Evolutionary conservation across 352 stramenopile species (phyloP), one percentile per base, ranked within the genome.

Genomic region (Phytophthora hibernalis): DNA sequence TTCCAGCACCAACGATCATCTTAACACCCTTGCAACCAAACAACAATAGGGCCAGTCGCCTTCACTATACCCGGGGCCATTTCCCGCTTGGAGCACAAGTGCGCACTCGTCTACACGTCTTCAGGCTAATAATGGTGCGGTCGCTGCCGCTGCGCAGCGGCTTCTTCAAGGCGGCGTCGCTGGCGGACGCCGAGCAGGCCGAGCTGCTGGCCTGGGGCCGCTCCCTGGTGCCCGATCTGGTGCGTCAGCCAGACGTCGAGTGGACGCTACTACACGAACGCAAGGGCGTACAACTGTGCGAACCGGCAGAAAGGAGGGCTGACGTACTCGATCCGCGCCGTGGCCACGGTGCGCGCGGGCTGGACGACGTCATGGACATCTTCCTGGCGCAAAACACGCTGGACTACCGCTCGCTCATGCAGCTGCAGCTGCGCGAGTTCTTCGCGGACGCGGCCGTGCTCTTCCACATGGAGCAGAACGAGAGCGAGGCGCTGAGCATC

Each of bases 291-390:
- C 74, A 86, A 49, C 65, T 95, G 15, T 80, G 70, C 45, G 82
- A 95, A 95, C 73, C 83, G 86, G 1, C 86, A 95, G 61, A 95
- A 93, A 49, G 86, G 86, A 18, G 86, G 86, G 6, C 76, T 95
- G 10, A 92, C 79, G 30, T 95, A 95, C 78, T 89, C 77, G n/a
- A 80, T 95, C 48, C 81, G 80, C 31, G 79, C 79, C 18, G 70
- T 90, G 9, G 70, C 81, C 13, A 82, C 81, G 0, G 75, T 95
- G 5, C 72, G 73, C 42, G 80, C 84, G 20, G 67, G 50, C 68
- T 95, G 21, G 86, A 92, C 42, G 84, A 92, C 62, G 64, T 93
- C 57, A 91, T 93, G 82, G 83, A 93, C 68, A 82, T 95, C 59
- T 93, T 95, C 55, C 67, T 90, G 12, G 69, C 73, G 11, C 65